phyloP scores from a whole-genome alignment of 495 filamentous ascomycete species.

The Trichoderma gamsii region DNA sequence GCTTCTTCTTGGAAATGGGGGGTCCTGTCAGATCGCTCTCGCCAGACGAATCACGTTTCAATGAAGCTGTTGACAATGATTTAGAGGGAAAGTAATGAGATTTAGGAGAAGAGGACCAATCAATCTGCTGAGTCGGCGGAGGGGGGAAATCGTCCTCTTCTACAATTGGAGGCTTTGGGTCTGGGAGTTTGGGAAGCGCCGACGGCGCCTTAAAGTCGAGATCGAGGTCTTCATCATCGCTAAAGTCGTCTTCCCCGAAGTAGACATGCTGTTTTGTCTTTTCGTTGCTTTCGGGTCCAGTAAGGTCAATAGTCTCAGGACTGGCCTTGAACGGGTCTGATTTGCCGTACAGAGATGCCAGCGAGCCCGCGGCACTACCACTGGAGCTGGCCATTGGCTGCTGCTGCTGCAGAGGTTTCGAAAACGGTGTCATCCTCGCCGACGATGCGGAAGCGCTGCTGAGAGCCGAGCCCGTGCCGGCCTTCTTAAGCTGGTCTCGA shows the following conservation, averaged over 20 bases:
- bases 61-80: neutral
- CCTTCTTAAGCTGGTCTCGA: constrained; percentile 24
- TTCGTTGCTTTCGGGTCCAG: constrained; percentile 17
- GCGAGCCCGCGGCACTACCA: constrained; percentile 17
- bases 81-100: constrained; percentile 24
- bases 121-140: constrained; percentile 28
- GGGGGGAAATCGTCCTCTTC: constrained; percentile 19
- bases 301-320: constrained; percentile 23
- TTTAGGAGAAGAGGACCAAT: constrained; percentile 31
- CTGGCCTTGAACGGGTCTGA: constrained; percentile 40
- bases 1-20: constrained; percentile 29
- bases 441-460: neutral
- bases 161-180: constrained; percentile 15
- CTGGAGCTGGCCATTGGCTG: neutral
- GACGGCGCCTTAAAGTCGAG: constrained; percentile 50
- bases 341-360: constrained; percentile 36
- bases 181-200: constrained; percentile 35
- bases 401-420: constrained; percentile 18
- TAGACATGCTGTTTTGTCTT: constrained; percentile 32
- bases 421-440: neutral
- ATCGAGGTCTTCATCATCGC: constrained; percentile 60
- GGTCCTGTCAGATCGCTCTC: constrained; percentile 20
- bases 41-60: constrained; percentile 32
- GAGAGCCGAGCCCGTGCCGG: neutral
- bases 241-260: constrained; percentile 61